A percentile compares a stretch with the other conserved stretches of the same genome.
phyloP scores from a whole-genome alignment of 169 alveolate species.

The Perkinsus marinus region DNA sequence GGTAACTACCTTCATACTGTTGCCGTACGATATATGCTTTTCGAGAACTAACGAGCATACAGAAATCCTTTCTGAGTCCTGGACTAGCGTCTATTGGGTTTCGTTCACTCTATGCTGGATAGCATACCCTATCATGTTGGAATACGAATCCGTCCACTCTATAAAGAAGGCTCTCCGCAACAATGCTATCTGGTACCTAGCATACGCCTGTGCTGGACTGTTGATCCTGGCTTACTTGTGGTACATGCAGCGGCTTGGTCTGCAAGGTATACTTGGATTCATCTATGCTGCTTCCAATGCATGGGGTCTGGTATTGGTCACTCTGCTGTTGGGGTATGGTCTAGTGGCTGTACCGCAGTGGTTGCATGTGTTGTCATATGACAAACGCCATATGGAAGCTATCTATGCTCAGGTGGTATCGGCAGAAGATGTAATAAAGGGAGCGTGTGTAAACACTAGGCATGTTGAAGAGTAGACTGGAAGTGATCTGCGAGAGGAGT shows the following conservation, averaged over 20 bases:
- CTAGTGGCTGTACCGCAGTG: conserved; percentile 38
- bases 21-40: neutral
- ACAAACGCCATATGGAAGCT: neutral
- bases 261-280: conserved; percentile 3
- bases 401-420: neutral
- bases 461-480: too few relatives aligned
- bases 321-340: conserved; percentile 38
- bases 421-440: neutral
- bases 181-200: conserved; percentile 10
- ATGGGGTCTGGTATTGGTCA: conserved; percentile 29
- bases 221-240: neutral
- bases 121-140: conserved; percentile 2
- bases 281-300: conserved; percentile 8
- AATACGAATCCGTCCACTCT: neutral
- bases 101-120: conserved; percentile 13
- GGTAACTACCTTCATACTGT: neutral
- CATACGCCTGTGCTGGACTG: neutral
- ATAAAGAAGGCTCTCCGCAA: neutral
- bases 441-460: too few relatives aligned
- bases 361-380: neutral
- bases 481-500: too few relatives aligned
- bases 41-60: neutral
- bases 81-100: conserved; percentile 9
- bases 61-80: neutral
- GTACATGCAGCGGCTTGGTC: neutral